Evolutionary conservation across 306 rosid genomes (phyloP).

Genomic region (Ammopiptanthus mongolicus): DNA sequence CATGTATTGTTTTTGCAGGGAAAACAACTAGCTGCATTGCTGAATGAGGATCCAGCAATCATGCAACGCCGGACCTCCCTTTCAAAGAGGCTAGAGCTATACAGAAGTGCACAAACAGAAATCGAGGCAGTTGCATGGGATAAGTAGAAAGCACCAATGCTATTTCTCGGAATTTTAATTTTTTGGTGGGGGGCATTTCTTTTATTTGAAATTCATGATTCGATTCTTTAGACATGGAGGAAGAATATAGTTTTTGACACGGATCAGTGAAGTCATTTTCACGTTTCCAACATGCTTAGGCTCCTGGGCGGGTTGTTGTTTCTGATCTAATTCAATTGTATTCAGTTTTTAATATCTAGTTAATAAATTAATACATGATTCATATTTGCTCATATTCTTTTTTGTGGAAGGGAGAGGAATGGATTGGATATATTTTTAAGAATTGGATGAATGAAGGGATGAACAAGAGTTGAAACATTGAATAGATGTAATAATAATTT

Average conservation of each 20-base stretch:
- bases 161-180: neutral
- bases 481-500: neutral
- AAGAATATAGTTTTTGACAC: neutral
- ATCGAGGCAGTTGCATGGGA: conserved; percentile 97
- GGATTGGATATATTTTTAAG: neutral
- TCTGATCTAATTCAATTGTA: conserved; percentile 14
- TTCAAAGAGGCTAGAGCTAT: conserved; percentile 82
- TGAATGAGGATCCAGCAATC: conserved; percentile 94
- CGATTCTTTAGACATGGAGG: conserved; percentile 9
- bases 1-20: conserved; percentile 37
- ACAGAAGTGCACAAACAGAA: conserved; percentile 87
- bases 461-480: neutral
- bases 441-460: neutral
- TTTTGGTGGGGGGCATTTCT: neutral
- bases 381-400: neutral
- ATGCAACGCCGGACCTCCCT: conserved; percentile 77
- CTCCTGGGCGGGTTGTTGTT: neutral
- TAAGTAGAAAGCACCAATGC: conserved; percentile 43
- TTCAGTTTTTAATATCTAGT: neutral
- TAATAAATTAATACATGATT: neutral
- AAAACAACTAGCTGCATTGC: conserved; percentile 58
- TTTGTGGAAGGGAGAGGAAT: neutral
- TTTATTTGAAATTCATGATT: neutral
- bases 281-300: neutral
- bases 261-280: conserved; percentile 11